These are phyloP conservation scores for Colletotrichum filicis DNA, from an alignment of 2,329 filamentous ascomycete genomes.

Conservation along the genomic window DNA sequence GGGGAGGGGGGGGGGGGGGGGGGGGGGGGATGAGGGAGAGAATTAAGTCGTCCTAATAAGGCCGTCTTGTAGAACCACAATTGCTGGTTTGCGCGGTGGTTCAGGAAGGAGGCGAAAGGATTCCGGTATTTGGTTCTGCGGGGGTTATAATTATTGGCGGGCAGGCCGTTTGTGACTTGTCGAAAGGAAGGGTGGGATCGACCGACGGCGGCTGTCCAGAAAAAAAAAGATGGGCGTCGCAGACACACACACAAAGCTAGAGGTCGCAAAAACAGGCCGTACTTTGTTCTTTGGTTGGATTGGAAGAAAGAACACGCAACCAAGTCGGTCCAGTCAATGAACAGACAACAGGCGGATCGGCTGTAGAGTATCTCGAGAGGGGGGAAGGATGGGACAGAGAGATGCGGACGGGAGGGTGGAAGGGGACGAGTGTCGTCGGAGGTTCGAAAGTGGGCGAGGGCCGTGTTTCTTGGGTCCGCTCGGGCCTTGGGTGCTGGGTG, in stretches of 20 bases:
- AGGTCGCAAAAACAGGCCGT: not conserved
- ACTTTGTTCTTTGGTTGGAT: constrained; percentile 13
- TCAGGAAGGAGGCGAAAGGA: constrained; percentile 19
- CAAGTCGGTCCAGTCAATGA: constrained; percentile 35
- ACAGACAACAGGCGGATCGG: constrained; percentile 17
- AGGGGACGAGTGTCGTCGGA: constrained; percentile 33
- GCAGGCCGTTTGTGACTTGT: constrained; percentile 26
- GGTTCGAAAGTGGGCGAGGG: constrained; percentile 33
- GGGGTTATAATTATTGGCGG: constrained; percentile 32
- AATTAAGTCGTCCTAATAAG: constrained; percentile 29
- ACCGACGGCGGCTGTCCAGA: constrained; percentile 21
- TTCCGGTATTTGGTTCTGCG: constrained; percentile 23
- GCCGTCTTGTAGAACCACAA: constrained; percentile 27
- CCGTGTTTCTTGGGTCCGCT: constrained; percentile 36
- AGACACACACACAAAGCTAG: constrained; percentile 14
- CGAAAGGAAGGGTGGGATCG: constrained; percentile 26
- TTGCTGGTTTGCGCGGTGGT: constrained; percentile 19
- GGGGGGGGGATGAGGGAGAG: constrained; percentile 8
- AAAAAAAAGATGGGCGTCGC: constrained; percentile 9
- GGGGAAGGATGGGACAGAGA: constrained; percentile 18
- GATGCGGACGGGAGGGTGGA: constrained; percentile 20
- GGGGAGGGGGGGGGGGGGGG: not conserved
- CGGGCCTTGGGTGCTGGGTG: constrained; percentile 34
- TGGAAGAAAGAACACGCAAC: not conserved
- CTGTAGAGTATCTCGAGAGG: constrained; percentile 1